Evolutionary conservation across 805 yeast species (phyloP).

Genomic region (Metschnikowia cerradonensis): DNA sequence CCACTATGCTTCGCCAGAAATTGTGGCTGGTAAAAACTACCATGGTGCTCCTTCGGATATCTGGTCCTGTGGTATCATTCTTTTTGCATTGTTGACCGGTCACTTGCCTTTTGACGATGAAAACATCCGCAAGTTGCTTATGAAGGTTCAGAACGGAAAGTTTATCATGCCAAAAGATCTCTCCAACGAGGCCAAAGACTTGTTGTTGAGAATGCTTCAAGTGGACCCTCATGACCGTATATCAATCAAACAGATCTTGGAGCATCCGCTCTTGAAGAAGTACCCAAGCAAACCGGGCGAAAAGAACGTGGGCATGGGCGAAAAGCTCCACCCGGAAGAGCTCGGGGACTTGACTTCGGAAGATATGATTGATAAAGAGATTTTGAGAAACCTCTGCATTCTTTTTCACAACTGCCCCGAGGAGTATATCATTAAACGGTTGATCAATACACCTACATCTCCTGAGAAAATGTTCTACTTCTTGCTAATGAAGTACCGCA

Average conservation of each 20-base stretch:
- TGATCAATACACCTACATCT: conserved; percentile 54
- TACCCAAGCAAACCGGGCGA: conserved; percentile 45
- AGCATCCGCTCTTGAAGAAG: conserved; percentile 77
- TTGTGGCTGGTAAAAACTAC: conserved; percentile 89
- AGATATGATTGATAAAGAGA: conserved; percentile 65
- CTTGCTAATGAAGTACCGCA: conserved; percentile 66
- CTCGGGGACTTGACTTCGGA: conserved; percentile 18
- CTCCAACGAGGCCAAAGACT: conserved; percentile 81
- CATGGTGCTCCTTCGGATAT: conserved; percentile 97
- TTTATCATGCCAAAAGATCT: conserved; percentile 79
- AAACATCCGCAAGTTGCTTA: conserved; percentile 76
- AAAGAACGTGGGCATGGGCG: neutral
- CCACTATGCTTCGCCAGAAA: conserved; percentile 97
- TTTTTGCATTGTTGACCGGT: conserved; percentile 91
- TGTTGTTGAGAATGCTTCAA: conserved; percentile 73
- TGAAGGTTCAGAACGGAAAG: conserved; percentile 88
- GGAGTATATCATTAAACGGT: conserved; percentile 46
- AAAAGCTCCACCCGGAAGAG: conserved; percentile 7
- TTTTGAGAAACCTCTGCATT: conserved; percentile 70
- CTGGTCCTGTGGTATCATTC: conserved; percentile 96
- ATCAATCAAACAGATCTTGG: conserved; percentile 67
- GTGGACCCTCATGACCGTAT: conserved; percentile 82
- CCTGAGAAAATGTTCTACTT: conserved; percentile 82
- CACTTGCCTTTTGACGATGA: conserved; percentile 97
- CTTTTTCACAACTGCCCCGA: conserved; percentile 76